phyloP scores from a whole-genome alignment of 2,329 filamentous ascomycete genomes.

The Curvularia lunata region DNA sequence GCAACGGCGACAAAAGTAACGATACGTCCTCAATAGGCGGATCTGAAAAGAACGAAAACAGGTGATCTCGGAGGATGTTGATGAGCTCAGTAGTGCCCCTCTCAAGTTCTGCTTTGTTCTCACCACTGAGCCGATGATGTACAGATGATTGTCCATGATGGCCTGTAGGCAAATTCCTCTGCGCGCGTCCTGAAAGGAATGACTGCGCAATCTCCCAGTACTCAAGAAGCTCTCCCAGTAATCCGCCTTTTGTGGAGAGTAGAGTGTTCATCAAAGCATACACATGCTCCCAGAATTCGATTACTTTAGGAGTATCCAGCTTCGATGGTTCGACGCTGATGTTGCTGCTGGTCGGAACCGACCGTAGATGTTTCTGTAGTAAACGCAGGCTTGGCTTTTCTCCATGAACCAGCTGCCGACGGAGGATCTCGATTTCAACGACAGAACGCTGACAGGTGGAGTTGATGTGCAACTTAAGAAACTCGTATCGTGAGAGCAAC shows the following conservation, averaged over 20 bases:
- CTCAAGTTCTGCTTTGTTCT: conserved; percentile 74
- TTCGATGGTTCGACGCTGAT: conserved; percentile 62
- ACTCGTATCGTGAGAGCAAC: conserved; percentile 87
- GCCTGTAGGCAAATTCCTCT: conserved; percentile 77
- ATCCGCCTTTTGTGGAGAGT: conserved; percentile 74
- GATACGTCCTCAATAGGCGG: conserved; percentile 91
- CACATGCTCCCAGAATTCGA: conserved; percentile 94
- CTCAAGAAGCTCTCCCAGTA: conserved; percentile 87
- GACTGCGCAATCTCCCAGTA: conserved; percentile 93
- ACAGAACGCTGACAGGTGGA: conserved; percentile 82
- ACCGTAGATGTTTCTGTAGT: conserved; percentile 77
- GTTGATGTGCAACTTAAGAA: conserved; percentile 84
- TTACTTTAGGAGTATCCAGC: conserved; percentile 78
- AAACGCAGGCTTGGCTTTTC: conserved; percentile 73
- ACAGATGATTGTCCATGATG: conserved; percentile 80
- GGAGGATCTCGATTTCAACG: conserved; percentile 89
- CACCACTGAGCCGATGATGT: conserved; percentile 79
- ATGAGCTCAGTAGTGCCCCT: conserved; percentile 83
- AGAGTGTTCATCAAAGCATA: conserved; percentile 74
- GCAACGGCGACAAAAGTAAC: conserved; percentile 80
- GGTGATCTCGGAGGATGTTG: conserved; percentile 77
- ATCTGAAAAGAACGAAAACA: conserved; percentile 83
- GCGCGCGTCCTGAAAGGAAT: conserved; percentile 86
- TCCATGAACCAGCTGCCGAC: conserved; percentile 76
- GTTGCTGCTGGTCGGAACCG: conserved; percentile 69